Evolutionary conservation across 176 grass and related monocot species (phyloP).

Genomic region (Phragmites australis): DNA sequence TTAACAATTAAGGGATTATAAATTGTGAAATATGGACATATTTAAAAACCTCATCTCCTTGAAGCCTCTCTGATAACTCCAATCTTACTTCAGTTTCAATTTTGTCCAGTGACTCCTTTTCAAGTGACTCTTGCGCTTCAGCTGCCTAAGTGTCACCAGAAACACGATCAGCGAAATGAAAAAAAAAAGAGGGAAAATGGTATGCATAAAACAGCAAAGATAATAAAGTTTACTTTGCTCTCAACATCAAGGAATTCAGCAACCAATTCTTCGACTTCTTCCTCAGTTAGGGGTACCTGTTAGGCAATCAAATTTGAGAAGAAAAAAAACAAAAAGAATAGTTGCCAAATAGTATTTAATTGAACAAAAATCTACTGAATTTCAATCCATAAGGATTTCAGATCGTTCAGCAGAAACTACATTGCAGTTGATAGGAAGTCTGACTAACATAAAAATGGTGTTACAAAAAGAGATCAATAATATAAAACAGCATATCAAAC

Average conservation of each 20-base stretch:
- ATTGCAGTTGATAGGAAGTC: background rate
- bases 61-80: constrained; percentile 78
- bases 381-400: constrained; percentile 9
- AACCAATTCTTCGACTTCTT: constrained; percentile 78
- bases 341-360: background rate
- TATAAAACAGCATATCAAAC: constrained; percentile 17
- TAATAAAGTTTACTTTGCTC: constrained; percentile 73
- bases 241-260: constrained; percentile 81
- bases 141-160: constrained; percentile 65
- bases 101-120: constrained; percentile 85
- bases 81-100: constrained; percentile 87
- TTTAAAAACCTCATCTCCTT: constrained; percentile 69
- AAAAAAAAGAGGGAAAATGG: constrained; percentile 26
- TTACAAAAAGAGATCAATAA: constrained; percentile 1
- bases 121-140: constrained; percentile 97
- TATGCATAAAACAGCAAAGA: constrained; percentile 28
- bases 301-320: constrained; percentile 47
- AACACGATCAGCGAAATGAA: constrained; percentile 28
- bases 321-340: background rate
- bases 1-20: background rate
- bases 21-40: constrained; percentile 30
- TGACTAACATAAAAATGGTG: constrained; percentile 20
- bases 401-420: constrained; percentile 15
- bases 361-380: background rate
- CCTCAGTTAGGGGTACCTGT: constrained; percentile 74